A percentile compares a stretch with the other conserved stretches of the same genome.
Evolutionary conservation across 2,329 filamentous ascomycete species (phyloP).

Genomic region (Fusarium oligoseptatum): DNA sequence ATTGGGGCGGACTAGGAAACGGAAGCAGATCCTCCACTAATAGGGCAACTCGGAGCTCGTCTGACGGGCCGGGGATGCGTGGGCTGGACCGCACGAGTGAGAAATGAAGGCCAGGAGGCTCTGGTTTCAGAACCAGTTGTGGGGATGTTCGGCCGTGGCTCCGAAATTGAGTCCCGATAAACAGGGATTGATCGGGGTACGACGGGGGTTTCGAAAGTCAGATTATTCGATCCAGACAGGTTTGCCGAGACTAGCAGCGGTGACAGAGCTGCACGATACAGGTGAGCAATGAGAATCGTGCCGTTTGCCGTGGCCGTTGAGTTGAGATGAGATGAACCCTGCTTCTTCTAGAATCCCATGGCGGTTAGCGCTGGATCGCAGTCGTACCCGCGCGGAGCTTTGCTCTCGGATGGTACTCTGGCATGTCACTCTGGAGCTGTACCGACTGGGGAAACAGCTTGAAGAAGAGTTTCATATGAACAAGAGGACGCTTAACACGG

Average conservation of each 20-base stretch:
- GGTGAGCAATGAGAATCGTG: conserved; percentile 25
- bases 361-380: conserved; percentile 10
- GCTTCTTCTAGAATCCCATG: conserved; percentile 24
- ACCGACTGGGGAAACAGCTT: conserved; percentile 24
- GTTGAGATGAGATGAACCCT: conserved; percentile 11
- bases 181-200: conserved; percentile 25
- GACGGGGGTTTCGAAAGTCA: conserved; percentile 13
- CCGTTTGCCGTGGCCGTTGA: conserved; percentile 6
- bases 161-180: conserved; percentile 42
- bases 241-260: conserved; percentile 23
- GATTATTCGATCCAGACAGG: conserved; percentile 25
- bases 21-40: conserved; percentile 46
- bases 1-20: conserved; percentile 21
- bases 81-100: conserved; percentile 38
- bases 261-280: conserved; percentile 31
- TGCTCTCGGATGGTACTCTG: conserved; percentile 3
- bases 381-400: conserved; percentile 6
- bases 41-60: conserved; percentile 30
- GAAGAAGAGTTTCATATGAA: conserved; percentile 16
- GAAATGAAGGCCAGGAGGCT: conserved; percentile 39
- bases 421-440: conserved; percentile 17
- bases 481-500: conserved; percentile 9
- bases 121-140: conserved; percentile 46
- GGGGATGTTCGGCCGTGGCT: conserved; percentile 35
- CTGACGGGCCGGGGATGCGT: conserved; percentile 39